Evolutionary conservation across 805 yeast genomes (phyloP).

Genomic region (Yarrowia sp.): DNA sequence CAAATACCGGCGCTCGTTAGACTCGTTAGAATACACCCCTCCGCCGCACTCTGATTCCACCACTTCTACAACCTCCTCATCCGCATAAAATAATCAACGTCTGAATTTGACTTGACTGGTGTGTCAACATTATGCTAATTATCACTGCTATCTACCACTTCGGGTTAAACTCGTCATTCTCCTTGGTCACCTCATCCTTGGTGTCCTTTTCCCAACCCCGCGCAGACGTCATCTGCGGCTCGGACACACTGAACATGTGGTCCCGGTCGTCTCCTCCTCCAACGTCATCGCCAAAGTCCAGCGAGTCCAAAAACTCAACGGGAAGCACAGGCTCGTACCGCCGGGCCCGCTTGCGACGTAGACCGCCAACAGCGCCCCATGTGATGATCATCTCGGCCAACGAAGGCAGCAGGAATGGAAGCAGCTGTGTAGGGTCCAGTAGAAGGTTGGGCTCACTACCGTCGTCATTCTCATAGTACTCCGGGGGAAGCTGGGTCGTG

Average conservation of each 20-base stretch:
- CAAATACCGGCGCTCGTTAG: no score
- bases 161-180: conserved; percentile 18
- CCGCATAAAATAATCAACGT: no score
- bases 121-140: neutral
- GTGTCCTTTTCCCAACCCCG: conserved; percentile 10
- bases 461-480: conserved; percentile 27
- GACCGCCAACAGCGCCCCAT: conserved; percentile 72
- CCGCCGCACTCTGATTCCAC: no score
- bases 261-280: neutral
- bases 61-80: no score
- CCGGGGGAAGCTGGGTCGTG: conserved; percentile 20
- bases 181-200: conserved; percentile 15
- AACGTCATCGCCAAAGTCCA: conserved; percentile 12
- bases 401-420: conserved; percentile 67
- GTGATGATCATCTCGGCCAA: conserved; percentile 63
- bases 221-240: conserved; percentile 10
- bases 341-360: conserved; percentile 50
- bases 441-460: conserved; percentile 34
- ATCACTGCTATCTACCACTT: neutral
- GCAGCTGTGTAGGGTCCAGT: conserved; percentile 37
- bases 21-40: no score
- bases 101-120: no score
- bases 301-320: conserved; percentile 55
- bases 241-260: neutral
- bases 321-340: conserved; percentile 72